Evolutionary conservation across 768 basidiomycete species (phyloP).

Genomic region (Termitomyces sp.): DNA sequence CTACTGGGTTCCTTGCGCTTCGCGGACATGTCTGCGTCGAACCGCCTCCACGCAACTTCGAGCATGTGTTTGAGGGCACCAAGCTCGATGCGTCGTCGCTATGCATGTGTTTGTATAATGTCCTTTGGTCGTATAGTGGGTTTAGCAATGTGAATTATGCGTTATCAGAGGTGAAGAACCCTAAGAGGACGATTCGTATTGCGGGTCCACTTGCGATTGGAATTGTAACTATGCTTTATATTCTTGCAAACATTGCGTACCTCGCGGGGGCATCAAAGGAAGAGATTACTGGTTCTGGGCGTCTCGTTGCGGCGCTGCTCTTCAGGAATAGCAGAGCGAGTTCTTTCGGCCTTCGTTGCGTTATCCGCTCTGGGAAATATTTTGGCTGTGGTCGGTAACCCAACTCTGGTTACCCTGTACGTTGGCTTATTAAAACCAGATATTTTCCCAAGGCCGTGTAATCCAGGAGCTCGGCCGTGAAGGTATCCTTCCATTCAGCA

Average conservation of each 20-base stretch:
- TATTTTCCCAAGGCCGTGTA: slow-evolving; percentile 26
- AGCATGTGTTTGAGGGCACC: slow-evolving; percentile 27
- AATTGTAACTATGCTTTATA: slow-evolving; percentile 48
- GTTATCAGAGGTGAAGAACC: slow-evolving; percentile 57
- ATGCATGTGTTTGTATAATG: slow-evolving; percentile 38
- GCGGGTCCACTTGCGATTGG: slow-evolving; percentile 59
- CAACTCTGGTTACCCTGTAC: not conserved
- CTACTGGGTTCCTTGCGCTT: slow-evolving; percentile 39
- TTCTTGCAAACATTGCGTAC: slow-evolving; percentile 62
- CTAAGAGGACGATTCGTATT: slow-evolving; percentile 54
- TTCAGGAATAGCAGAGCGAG: slow-evolving; percentile 56
- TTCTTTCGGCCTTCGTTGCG: slow-evolving; percentile 12
- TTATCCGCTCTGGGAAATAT: slow-evolving; percentile 50
- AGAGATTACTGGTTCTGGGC: slow-evolving; percentile 53
- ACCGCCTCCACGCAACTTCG: slow-evolving; percentile 23
- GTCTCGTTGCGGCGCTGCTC: slow-evolving; percentile 59
- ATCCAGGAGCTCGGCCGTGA: slow-evolving; percentile 55
- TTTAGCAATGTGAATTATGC: slow-evolving; percentile 69
- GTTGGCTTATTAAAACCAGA: slow-evolving; percentile 7
- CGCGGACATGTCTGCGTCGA: slow-evolving; percentile 21
- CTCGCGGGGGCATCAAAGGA: slow-evolving; percentile 61
- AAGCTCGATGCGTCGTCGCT: slow-evolving; percentile 35
- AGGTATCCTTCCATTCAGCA: slow-evolving; percentile 48
- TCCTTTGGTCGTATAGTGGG: slow-evolving; percentile 47
- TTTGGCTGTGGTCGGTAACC: slow-evolving; percentile 29